phyloP scores from a whole-genome alignment of 768 basidiomycete genomes.

The Steccherinum ochraceum region DNA sequence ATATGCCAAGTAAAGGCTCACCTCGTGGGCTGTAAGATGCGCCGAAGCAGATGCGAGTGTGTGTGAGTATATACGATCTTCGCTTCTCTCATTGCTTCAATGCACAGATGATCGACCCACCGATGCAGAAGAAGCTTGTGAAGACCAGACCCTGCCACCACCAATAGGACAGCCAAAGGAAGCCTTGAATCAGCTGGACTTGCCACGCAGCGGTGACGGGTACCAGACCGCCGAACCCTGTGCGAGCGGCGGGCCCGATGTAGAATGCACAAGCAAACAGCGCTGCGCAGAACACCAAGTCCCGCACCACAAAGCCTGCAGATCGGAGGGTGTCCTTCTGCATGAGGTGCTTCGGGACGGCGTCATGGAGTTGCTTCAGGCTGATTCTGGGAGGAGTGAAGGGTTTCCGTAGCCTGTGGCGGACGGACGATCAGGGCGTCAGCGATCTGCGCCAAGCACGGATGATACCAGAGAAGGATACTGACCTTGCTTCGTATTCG shows the following conservation, averaged over 20 bases:
- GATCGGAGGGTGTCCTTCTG: constrained; percentile 34
- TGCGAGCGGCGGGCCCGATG: constrained; percentile 33
- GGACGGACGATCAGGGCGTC: constrained; percentile 17
- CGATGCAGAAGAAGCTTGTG: constrained; percentile 47
- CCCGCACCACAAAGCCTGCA: constrained; percentile 37
- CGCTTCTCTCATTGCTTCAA: too few relatives aligned
- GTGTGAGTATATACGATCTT: too few relatives aligned
- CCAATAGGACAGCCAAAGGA: constrained; percentile 42
- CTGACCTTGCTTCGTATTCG: constrained; percentile 21
- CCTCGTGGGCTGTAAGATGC: constrained; percentile 1
- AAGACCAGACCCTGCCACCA: constrained; percentile 44
- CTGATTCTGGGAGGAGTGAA: constrained; percentile 44
- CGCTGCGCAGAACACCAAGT: constrained; percentile 35
- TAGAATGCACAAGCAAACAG: constrained; percentile 37
- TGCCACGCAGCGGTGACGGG: constrained; percentile 24
- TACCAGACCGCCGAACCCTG: constrained; percentile 31
- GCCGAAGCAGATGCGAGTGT: background rate
- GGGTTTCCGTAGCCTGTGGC: constrained; percentile 32
- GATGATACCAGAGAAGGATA: too few relatives aligned
- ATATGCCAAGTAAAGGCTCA: constrained; percentile 3
- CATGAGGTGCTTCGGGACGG: constrained; percentile 46
- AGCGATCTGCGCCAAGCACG: too few relatives aligned
- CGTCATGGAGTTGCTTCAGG: constrained; percentile 48
- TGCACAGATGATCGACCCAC: constrained; percentile 17
- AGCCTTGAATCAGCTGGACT: constrained; percentile 14